These are phyloP conservation scores for Fusarium sp. DNA, from an alignment of 2,329 filamentous ascomycete genomes.

Conservation along the genomic window DNA sequence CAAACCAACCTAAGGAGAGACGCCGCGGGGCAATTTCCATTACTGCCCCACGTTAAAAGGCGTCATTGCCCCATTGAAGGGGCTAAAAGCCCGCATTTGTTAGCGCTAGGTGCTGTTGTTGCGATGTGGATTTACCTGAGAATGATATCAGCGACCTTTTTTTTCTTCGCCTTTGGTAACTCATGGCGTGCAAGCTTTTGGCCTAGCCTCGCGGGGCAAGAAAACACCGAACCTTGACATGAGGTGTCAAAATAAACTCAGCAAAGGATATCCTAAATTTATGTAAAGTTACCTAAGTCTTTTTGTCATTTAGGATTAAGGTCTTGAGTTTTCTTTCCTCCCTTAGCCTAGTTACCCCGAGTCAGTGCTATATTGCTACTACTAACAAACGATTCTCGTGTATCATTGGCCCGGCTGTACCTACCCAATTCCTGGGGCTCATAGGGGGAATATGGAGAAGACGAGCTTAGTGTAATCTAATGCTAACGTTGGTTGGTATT, in stretches of 20 bases:
- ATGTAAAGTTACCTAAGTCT: no score
- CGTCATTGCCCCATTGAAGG: slow-evolving; percentile 29
- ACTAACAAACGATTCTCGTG: not conserved
- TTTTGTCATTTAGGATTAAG: no score
- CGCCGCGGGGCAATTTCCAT: slow-evolving; percentile 10
- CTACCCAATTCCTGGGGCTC: not conserved
- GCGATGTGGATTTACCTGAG: slow-evolving; percentile 10
- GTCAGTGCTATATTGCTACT: not conserved
- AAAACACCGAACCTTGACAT: no score
- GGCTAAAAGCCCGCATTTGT: slow-evolving; percentile 25
- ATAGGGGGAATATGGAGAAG: not conserved
- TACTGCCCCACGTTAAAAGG: slow-evolving; percentile 21
- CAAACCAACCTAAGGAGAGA: not conserved
- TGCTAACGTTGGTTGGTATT: not conserved
- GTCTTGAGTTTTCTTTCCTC: no score
- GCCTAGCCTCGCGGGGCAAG: not conserved
- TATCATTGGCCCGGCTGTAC: slow-evolving; percentile 27
- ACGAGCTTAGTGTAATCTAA: not conserved
- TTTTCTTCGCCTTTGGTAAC: not conserved
- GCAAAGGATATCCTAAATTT: no score
- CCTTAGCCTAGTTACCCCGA: not conserved
- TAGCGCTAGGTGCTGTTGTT: slow-evolving; percentile 3
- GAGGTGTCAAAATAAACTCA: no score
- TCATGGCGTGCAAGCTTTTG: slow-evolving; percentile 1
- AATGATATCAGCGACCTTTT: slow-evolving; percentile 31